phyloP scores from a whole-genome alignment of 257 asterid species.

The Solanum arcanum region DNA sequence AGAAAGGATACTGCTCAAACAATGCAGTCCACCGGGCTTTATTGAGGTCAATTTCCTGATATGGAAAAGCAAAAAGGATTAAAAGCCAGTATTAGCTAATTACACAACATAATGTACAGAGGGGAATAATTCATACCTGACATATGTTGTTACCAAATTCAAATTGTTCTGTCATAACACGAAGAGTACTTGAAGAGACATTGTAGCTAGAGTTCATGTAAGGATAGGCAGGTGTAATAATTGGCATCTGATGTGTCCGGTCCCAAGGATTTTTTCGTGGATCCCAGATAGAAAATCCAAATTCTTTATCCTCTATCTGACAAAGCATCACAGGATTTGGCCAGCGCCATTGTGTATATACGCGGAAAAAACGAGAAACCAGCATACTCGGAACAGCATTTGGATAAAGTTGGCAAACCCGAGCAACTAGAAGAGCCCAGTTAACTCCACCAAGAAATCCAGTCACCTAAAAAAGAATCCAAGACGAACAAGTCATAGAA shows the following conservation, averaged over 20 bases:
- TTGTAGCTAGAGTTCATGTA: constrained; percentile 99
- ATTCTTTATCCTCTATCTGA: constrained; percentile 71
- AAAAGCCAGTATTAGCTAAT: background rate
- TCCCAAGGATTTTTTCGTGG: constrained; percentile 90
- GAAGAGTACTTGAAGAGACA: constrained; percentile 83
- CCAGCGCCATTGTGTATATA: constrained; percentile 95
- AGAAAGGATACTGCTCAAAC: constrained; percentile 80
- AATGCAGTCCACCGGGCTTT: constrained; percentile 60
- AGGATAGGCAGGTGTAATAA: constrained; percentile 97
- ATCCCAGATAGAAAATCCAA: constrained; percentile 92
- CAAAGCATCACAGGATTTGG: constrained; percentile 94
- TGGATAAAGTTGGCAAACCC: constrained; percentile 88
- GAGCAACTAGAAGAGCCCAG: constrained; percentile 97
- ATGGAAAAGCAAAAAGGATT: background rate
- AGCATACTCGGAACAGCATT: constrained; percentile 92
- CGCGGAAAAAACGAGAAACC: constrained; percentile 84
- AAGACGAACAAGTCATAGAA: background rate
- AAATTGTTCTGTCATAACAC: constrained; percentile 89
- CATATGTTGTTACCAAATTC: constrained; percentile 61
- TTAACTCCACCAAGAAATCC: constrained; percentile 98
- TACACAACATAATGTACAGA: background rate
- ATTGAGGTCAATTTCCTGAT: constrained; percentile 88
- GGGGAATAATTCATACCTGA: constrained; percentile 37
- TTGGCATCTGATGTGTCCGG: constrained; percentile 83
- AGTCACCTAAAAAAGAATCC: constrained; percentile 45